Conservation (phyloP, 2,329 filamentous ascomycete species). For the Clonostachys chloroleuca region DNA sequence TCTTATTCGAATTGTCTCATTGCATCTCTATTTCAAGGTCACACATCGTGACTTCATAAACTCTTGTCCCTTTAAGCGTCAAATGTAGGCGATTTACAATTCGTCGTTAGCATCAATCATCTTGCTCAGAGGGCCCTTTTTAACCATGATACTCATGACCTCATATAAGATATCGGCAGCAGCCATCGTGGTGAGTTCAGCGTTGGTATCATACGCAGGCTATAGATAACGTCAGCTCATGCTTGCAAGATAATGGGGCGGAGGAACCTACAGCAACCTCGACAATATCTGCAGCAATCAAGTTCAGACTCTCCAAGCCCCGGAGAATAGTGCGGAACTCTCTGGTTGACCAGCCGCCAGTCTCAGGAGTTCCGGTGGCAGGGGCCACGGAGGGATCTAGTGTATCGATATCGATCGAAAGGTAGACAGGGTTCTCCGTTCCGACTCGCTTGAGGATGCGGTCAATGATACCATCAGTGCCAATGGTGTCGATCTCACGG, state of each 20-base stretch:
- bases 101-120: constrained; percentile 18
- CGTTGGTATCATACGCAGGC: constrained; percentile 69
- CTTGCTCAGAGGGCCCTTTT: constrained; percentile 64
- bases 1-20: too few species aligned
- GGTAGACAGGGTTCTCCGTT: constrained; percentile 73
- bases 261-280: constrained; percentile 41
- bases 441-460: constrained; percentile 70
- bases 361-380: constrained; percentile 84
- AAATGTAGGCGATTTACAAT: neutral
- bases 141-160: constrained; percentile 79
- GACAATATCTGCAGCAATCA: constrained; percentile 87
- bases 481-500: constrained; percentile 84
- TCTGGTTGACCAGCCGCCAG: constrained; percentile 85
- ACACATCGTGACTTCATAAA: too few species aligned
- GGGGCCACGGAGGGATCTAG: constrained; percentile 66
- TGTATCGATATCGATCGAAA: constrained; percentile 80
- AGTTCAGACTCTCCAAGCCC: constrained; percentile 76
- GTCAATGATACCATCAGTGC: constrained; percentile 64
- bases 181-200: constrained; percentile 70
- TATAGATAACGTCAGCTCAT: constrained; percentile 3
- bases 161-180: constrained; percentile 70
- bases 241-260: neutral
- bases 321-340: constrained; percentile 82
- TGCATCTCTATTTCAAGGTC: too few species aligned
- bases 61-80: too few species aligned